Evolutionary conservation across 1,284 basidiomycete genomes (phyloP).

Genomic region (Leccinum pachyderme): DNA sequence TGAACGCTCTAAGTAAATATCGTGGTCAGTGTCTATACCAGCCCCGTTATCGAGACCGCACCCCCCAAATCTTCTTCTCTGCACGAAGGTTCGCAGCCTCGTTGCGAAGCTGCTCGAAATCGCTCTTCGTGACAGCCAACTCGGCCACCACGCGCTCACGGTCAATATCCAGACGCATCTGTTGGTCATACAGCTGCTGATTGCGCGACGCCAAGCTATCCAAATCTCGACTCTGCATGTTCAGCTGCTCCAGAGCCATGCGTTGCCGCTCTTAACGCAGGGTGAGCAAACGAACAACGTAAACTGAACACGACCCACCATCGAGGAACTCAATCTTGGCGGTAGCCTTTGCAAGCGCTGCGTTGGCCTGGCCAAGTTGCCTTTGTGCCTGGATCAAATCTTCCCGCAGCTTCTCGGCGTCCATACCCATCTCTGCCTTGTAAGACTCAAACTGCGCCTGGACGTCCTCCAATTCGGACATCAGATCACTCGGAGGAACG

Average conservation of each 20-base stretch:
- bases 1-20: constrained; percentile 61
- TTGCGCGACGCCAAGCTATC: constrained; percentile 63
- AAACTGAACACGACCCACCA: constrained; percentile 45
- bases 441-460: constrained; percentile 77
- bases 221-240: constrained; percentile 55
- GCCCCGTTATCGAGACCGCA: constrained; percentile 33
- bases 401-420: constrained; percentile 68
- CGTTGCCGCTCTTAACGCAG: constrained; percentile 56
- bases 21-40: constrained; percentile 3
- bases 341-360: constrained; percentile 75
- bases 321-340: constrained; percentile 74
- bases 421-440: constrained; percentile 74
- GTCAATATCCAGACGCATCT: constrained; percentile 65
- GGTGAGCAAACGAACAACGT: constrained; percentile 1
- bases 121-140: constrained; percentile 52
- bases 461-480: constrained; percentile 65
- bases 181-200: constrained; percentile 65
- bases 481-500: constrained; percentile 30
- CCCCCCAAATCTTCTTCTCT: constrained; percentile 92
- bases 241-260: constrained; percentile 62
- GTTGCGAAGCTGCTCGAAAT: constrained; percentile 74
- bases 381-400: constrained; percentile 65
- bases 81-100: constrained; percentile 84
- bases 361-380: constrained; percentile 64
- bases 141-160: constrained; percentile 65